These are phyloP conservation scores for Aureobasidium mangrovei DNA, from an alignment of 2,329 filamentous ascomycete species.

Conservation along the genomic window DNA sequence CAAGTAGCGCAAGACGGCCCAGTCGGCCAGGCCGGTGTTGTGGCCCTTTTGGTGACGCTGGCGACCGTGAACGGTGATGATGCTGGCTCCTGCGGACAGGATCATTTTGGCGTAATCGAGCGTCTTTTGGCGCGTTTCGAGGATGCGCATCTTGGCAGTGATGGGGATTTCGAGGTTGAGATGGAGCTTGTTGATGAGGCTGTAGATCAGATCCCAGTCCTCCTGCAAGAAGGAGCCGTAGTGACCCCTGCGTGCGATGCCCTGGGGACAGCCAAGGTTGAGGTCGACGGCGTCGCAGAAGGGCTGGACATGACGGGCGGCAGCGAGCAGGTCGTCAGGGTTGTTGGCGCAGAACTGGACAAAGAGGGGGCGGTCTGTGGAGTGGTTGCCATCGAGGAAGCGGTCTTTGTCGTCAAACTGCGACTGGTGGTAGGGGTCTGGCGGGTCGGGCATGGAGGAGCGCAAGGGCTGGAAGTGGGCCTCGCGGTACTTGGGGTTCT, in stretches of 20 bases:
- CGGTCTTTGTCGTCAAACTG: slow-evolving; percentile 25
- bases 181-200: slow-evolving; percentile 77
- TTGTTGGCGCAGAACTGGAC: slow-evolving; percentile 96
- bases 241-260: slow-evolving; percentile 80
- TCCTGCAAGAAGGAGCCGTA: slow-evolving; percentile 96
- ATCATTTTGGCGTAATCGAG: slow-evolving; percentile 84
- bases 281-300: slow-evolving; percentile 93
- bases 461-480: slow-evolving; percentile 67
- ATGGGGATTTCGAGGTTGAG: slow-evolving; percentile 70
- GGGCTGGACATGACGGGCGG: slow-evolving; percentile 68
- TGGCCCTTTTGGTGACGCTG: slow-evolving; percentile 91
- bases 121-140: slow-evolving; percentile 79
- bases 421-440: slow-evolving; percentile 28
- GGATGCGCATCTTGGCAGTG: slow-evolving; percentile 87
- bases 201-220: slow-evolving; percentile 72
- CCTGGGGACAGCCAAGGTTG: slow-evolving; percentile 92
- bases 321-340: slow-evolving; percentile 66
- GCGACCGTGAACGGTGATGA: slow-evolving; percentile 86
- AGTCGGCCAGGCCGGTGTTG: slow-evolving; percentile 86
- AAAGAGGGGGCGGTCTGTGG: slow-evolving; percentile 78
- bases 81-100: slow-evolving; percentile 77
- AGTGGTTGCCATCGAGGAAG: slow-evolving; percentile 80
- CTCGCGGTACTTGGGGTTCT: slow-evolving; percentile 66
- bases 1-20: slow-evolving; percentile 73
- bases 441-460: slow-evolving; percentile 26